Evolutionary conservation across 495 filamentous ascomycete genomes (phyloP), one percentile per base, ranked within the genome.

Genomic region (Pseudotulostoma volvatum): DNA sequence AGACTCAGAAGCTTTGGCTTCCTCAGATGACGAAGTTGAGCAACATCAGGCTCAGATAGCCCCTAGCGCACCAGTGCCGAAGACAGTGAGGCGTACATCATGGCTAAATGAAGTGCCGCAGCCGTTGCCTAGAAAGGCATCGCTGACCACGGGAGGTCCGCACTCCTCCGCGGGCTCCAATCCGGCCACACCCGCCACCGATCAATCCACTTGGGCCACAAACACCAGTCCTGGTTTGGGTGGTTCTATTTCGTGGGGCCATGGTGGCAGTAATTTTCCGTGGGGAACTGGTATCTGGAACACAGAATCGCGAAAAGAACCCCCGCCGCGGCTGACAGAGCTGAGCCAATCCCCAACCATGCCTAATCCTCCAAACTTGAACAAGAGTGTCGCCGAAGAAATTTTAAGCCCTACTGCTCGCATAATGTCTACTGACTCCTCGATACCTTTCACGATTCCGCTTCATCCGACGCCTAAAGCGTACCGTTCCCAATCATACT

Each of bases 401-500:
- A 47, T 73, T 41, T 51, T 68, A 32, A 74, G 73, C 39, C 70
- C 73, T 4, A 63, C 71, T 16, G 62, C 65, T 40, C 61, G 66
- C 28, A 68, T 68, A 2, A 63, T 62, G 31, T 57, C 66, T 31
- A 66, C 74, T 5, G 79, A 84, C 40, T 58, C 68, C 3, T 50
- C 60, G 11, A 83, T 93, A 41, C 86, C 86, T 9, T 92, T 95
- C 43, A 71, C 82, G 4, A 93, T 93, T 42, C 87, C 87, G 2
- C 64, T 95, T 9, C 83, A 93, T 43, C 87, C 87, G 3, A 90
- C 85, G 0, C 82, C 80, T 7, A 90, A 93, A 51, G 88, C 81
- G 1, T 92, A 92, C 50, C 80, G 90, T 20, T 97, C 90, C 9
- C 84, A 93, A 60, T 97, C 90, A 3, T 96, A 95, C 54, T 95